A percentile compares a stretch with the other conserved stretches of the same genome.
Conservation (phyloP, 1,139 yeast genomes). For the Yamadazyma dushanensis region DNA sequence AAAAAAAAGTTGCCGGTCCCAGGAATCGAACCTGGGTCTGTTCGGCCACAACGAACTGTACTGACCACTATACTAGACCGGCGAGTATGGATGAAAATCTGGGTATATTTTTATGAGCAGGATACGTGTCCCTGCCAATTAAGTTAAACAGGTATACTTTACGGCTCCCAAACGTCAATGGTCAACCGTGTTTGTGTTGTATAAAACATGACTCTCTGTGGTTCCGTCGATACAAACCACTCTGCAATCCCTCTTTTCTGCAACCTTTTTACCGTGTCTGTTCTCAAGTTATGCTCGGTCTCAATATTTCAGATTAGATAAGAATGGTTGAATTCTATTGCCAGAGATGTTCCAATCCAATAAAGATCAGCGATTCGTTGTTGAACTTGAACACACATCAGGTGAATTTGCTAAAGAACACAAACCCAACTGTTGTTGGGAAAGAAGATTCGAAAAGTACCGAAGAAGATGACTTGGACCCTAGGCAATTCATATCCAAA, state of each 20-base stretch:
- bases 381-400: conserved; percentile 33
- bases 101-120: too few relatives aligned
- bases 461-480: conserved; percentile 20
- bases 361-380: conserved; percentile 32
- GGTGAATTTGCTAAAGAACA: conserved; percentile 29
- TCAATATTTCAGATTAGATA: background rate
- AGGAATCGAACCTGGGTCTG: conserved; percentile 23
- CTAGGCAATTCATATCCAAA: conserved; percentile 31
- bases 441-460: background rate
- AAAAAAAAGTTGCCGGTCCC: conserved; percentile 19
- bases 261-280: too few relatives aligned
- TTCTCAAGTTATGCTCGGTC: too few relatives aligned
- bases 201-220: too few relatives aligned
- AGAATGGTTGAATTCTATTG: conserved; percentile 20
- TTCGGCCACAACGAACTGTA: conserved; percentile 23
- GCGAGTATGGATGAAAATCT: too few relatives aligned
- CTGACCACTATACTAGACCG: conserved; percentile 23
- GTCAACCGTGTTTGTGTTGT: too few relatives aligned
- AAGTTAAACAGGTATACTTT: too few relatives aligned
- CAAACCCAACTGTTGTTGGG: conserved; percentile 6
- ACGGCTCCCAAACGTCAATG: too few relatives aligned
- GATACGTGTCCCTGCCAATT: too few relatives aligned
- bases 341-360: conserved; percentile 35
- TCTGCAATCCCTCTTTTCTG: too few relatives aligned
- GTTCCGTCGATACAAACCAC: too few relatives aligned